Base-by-base conservation (phyloP, 768 basidiomycete species). In the Suillus bovinus region DNA sequence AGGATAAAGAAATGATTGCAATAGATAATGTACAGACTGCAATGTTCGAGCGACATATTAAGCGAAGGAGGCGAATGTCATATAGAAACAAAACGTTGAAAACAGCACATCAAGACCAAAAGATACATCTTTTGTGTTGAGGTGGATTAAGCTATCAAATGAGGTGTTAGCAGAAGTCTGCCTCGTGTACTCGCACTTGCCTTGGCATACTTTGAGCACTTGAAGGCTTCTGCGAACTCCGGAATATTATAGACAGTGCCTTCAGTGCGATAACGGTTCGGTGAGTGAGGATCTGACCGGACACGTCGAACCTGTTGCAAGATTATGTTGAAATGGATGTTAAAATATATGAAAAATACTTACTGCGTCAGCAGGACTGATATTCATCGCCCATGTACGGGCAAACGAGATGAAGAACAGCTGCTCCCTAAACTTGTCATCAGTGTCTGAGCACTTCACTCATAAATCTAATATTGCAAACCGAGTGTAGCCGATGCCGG, bases 331-430 rank as follows among this genome's bases (percentile, higher is more conserved):
- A 20, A 11, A 50, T 14, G 59, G 53, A 39, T 16, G 39, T 61
- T 34, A 64, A 36, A 27, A 53, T 50, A 33, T 41, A 33, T 49
- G n/a, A n/a, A 53, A 29, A 42, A 44, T 7, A 79, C 85, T 65
- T 66, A 91, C 90, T 29, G 90, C 90, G 31, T 90, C 85, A 49
- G 86, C 88, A 29, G 91, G 84, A 65, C 89, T 93, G 75, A 89
- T 90, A 68, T 86, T 87, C 70, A 86, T 82, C 0, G 89, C 93
- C 93, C 93, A 96, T n/a, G 90, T 86, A 31, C 90, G 84, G 16
- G 86, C 95, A 69, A 92, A 96, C 2, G 93, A 85, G 60, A 98
- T 86, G 80, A 97, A 98, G 79, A 98, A 98, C 33, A 98, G 76
- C 78, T 98, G 96, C 44, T 97, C 96, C 62, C 90, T 91, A 69